Conservation (phyloP, 2,329 filamentous ascomycete genomes). For the Hypoxylon sp. region DNA sequence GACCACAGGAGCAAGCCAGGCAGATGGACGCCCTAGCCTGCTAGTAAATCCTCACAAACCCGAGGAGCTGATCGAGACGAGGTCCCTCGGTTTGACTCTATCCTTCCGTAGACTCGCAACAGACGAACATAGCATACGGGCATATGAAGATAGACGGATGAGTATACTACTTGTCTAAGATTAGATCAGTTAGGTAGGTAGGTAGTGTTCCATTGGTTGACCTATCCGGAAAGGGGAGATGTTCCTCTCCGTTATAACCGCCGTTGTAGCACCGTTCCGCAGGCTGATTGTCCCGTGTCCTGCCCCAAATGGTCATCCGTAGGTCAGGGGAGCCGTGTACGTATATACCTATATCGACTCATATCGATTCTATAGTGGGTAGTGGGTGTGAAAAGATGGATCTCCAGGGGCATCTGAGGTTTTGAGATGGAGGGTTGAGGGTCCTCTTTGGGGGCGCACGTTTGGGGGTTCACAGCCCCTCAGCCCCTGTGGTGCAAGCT, state of each 20-base stretch:
- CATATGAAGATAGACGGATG: neutral
- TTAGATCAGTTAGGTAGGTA: constrained; percentile 22
- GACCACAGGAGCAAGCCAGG: neutral
- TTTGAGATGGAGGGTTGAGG: constrained; percentile 20
- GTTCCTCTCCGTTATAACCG: constrained; percentile 42
- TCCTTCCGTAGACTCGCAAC: neutral
- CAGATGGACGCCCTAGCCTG: neutral
- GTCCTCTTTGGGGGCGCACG: constrained; percentile 9
- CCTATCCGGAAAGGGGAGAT: constrained; percentile 37
- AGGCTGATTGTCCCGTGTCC: constrained; percentile 41
- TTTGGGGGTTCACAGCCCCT: constrained; percentile 6
- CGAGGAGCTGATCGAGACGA: neutral
- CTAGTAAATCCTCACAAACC: neutral
- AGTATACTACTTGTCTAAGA: constrained; percentile 12
- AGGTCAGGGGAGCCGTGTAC: constrained; percentile 14
- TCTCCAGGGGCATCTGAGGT: constrained; percentile 38
- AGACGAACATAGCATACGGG: neutral
- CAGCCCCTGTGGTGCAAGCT: no score
- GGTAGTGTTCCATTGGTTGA: constrained; percentile 5
- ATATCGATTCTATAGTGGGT: constrained; percentile 27
- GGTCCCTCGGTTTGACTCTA: neutral
- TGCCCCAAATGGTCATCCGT: constrained; percentile 32
- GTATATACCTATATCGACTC: constrained; percentile 24
- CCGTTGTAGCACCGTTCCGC: constrained; percentile 39
- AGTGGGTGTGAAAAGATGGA: constrained; percentile 32